Percentiles rank a stretch among this genome's conserved stretches.
These are phyloP conservation scores for Dictyostelium citrinum DNA, from an alignment of 78 protist species.

Conservation along the genomic window DNA sequence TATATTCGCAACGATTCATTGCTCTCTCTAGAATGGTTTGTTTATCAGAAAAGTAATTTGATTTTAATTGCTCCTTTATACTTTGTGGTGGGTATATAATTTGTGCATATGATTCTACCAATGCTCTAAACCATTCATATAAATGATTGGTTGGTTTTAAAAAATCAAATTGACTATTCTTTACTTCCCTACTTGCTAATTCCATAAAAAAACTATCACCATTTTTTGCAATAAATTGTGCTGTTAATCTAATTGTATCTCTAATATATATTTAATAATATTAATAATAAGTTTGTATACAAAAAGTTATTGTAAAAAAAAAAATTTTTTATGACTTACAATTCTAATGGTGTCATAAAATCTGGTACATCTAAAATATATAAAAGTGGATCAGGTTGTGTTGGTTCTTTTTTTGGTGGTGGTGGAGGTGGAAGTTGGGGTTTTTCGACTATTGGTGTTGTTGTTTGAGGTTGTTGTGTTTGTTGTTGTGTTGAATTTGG, in stretches of 20 bases:
- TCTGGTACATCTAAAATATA: conserved; percentile 68
- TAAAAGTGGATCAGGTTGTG: conserved; percentile 48
- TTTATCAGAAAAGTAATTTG: conserved; percentile 10
- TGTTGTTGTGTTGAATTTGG: neutral
- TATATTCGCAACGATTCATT: conserved; percentile 73
- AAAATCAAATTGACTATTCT: conserved; percentile 85
- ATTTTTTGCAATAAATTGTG: conserved; percentile 84
- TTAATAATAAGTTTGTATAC: too few relatives aligned
- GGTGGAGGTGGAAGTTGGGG: conserved; percentile 61
- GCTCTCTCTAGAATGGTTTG: conserved; percentile 56
- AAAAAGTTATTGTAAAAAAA: too few relatives aligned
- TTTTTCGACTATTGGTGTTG: neutral
- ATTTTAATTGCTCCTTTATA: neutral
- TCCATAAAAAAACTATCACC: conserved; percentile 68
- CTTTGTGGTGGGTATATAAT: conserved; percentile 71
- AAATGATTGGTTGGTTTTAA: conserved; percentile 67
- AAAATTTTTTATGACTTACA: conserved; percentile 15
- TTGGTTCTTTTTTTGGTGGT: conserved; percentile 24
- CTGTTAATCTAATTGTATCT: conserved; percentile 84
- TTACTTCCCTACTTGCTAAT: conserved; percentile 58
- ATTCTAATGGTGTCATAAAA: conserved; percentile 46
- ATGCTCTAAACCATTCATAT: conserved; percentile 70
- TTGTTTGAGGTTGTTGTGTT: neutral
- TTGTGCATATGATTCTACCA: conserved; percentile 62
- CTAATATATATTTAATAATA: neutral